Evolutionary conservation across 495 filamentous ascomycete species (phyloP), one percentile per base, ranked within the genome.

Genomic region (Chaetomium fimeti): DNA sequence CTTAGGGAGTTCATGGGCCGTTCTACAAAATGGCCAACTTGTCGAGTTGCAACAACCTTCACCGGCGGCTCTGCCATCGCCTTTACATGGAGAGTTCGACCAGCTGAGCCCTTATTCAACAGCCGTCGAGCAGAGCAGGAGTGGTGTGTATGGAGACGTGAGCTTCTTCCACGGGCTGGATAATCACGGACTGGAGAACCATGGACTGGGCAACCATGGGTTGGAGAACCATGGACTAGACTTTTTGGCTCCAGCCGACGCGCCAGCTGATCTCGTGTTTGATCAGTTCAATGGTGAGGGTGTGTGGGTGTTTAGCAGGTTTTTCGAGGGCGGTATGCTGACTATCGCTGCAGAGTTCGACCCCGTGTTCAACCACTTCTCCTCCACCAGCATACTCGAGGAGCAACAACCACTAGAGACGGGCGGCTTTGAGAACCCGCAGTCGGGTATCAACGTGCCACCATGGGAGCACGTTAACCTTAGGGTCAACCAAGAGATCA

Each of bases 381-480:
- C 43, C n/a, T 38, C 48, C 4, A 40, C 40, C 25, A 38, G 53
- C 55, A 51, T 59, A 20, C 51, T 61, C 27, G 65, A 65, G 42
- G 65, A 69, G 32, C 69, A 71, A 9, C 69, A 69, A 29, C 27
- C 59, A 12, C 48, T 67, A 2, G 47, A 29, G 27, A 38, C 38
- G 5, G n/a, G 69, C 55, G 70, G 74, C 38, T 67, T 79, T 29
- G 69, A 67, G 20, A 77, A 76, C 57, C 72, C 71, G 48, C 76
- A 74, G 56, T 68, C 72, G 42, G 65, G 62, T 25, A 65, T 59
- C 53, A 66, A 77, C 38, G 71, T 72, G 36, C 68, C 74, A 51
- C 76, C 78, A 51, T 81, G 79, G 79, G 72, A 74, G 49, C 71
- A 74, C 38, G 62, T 68, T 38, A 71, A 71, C 53, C 58, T 77